Base-by-base conservation (phyloP, 108 stramenopile species). In the Halocafeteria seosinensis region DNA sequence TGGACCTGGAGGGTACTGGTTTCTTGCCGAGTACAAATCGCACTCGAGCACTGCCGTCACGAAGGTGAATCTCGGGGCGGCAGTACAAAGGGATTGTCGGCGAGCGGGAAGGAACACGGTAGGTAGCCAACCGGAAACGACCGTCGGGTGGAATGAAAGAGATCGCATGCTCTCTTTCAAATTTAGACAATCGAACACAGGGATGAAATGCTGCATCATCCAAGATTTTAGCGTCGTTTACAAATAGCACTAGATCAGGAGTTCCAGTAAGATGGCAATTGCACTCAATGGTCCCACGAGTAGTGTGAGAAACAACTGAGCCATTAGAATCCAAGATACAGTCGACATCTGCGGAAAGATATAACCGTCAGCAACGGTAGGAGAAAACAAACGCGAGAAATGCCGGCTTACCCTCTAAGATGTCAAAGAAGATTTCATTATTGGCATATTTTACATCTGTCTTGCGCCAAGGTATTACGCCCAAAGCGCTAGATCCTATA, bases 131-230 rank as follows among this genome's bases (percentile, higher is more conserved):
- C 67, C 91, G 88, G 78, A 98, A 98, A 26, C 76, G 65, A 29
- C 96, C 96, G 81, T 98, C 96, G 21, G 96, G 96, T 0, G 96
- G 96, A 4, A 98, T 92, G 73, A 98, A 98, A 63, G 83, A 85
- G 26, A 95, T 85, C 3, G 92, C 87, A 50, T 80, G 71, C 66
- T 95, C 93, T 27, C 78, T 70, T 62, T 94, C 96, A 71, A 77
- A 98, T 23, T 90, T 76, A 9, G 78, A 72, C 72, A 93, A 91
- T 55, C 96, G 75, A 57, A 98, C 93, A 75, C 96, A 98, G 25
- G 96, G 96, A 79, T 98, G 96, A 71, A 98, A 92, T 53, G 80
- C 79, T 63, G 92, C 92, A 78, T 95, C 94, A 66, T 90, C 92
- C 70, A 95, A 90, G 21, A 95, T 64, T 26, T 64, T 66, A 3